Conservation (phyloP, 1,284 basidiomycete species). For the Agroathelia rolfsii region DNA sequence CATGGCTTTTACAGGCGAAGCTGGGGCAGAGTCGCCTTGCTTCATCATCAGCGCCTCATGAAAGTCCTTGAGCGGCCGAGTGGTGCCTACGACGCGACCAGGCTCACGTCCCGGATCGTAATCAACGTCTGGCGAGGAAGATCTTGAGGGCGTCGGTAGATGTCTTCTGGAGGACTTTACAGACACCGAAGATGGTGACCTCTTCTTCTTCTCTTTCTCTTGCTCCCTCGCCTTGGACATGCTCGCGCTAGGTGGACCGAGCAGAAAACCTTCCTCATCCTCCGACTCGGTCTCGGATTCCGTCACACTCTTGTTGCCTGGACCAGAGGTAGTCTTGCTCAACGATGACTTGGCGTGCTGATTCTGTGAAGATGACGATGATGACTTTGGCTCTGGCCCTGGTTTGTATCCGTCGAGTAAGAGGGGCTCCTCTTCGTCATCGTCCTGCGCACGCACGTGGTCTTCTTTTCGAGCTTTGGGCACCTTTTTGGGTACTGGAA, state of each 20-base stretch:
- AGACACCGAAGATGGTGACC: constrained; percentile 14
- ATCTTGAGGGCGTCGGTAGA: constrained; percentile 44
- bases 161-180: too few species aligned
- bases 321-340: too few species aligned
- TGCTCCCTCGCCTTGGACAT: constrained; percentile 6
- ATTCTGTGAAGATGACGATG: constrained; percentile 5
- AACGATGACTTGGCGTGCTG: too few species aligned
- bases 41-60: constrained; percentile 50
- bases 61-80: constrained; percentile 71
- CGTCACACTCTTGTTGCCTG: constrained; percentile 39
- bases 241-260: constrained; percentile 13
- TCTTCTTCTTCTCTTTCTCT: too few species aligned
- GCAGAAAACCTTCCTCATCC: constrained; percentile 20
- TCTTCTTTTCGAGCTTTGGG: constrained; percentile 42
- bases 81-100: constrained; percentile 64
- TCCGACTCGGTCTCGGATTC: constrained; percentile 31
- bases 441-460: constrained; percentile 48
- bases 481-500: constrained; percentile 55
- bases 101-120: constrained; percentile 32
- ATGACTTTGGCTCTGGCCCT: constrained; percentile 1
- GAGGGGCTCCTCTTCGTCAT: constrained; percentile 50
- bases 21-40: constrained; percentile 71
- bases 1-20: constrained; percentile 75
- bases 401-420: constrained; percentile 43
- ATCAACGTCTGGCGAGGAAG: constrained; percentile 32